phyloP scores from a whole-genome alignment of 345 rosid species.

The Salix dunnii region DNA sequence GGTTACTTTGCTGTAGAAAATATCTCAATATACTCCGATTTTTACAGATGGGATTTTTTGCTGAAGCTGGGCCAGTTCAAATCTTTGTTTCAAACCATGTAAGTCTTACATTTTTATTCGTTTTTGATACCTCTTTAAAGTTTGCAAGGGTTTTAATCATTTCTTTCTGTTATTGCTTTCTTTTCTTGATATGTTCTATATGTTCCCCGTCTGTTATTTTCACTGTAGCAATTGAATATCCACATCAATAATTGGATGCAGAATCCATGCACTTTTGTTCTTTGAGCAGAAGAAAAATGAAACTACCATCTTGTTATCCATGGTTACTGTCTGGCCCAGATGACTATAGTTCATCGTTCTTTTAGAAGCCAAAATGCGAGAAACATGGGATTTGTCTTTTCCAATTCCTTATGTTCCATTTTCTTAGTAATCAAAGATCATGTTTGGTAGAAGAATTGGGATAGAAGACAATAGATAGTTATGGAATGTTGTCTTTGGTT shows the following conservation, averaged over 20 bases:
- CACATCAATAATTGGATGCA: not conserved
- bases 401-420: not conserved
- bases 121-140: not conserved
- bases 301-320: not conserved
- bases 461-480: not conserved
- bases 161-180: not conserved
- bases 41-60: conserved; percentile 89
- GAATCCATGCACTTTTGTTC: not conserved
- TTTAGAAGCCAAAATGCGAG: not conserved
- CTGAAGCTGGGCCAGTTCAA: conserved; percentile 98
- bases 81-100: conserved; percentile 94
- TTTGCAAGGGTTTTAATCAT: not conserved
- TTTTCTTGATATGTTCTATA: not conserved
- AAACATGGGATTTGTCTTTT: not conserved
- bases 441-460: not conserved
- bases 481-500: not conserved
- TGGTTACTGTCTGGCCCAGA: not conserved
- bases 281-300: not conserved
- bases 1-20: not conserved
- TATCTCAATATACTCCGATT: not conserved
- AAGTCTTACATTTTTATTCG: conserved; percentile 24
- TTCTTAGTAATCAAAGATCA: too few relatives aligned
- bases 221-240: not conserved
- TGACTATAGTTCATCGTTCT: not conserved
- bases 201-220: not conserved